Conservation (phyloP, 2,329 filamentous ascomycete genomes). For the Annulohypoxylon truncatum region DNA sequence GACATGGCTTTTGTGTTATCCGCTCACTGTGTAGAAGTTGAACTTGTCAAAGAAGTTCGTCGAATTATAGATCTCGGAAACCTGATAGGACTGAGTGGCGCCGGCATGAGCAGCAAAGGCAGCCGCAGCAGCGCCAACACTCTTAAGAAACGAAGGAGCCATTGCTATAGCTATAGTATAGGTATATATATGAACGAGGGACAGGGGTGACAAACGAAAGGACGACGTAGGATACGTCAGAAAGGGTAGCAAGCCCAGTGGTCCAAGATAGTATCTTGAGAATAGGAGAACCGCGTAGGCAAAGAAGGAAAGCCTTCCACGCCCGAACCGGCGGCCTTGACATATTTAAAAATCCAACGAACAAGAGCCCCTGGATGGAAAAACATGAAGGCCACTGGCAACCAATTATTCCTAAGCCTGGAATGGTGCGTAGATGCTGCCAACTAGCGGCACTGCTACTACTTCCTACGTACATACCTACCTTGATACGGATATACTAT, state of each 20-base stretch:
- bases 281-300: conserved; percentile 37
- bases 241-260: conserved; percentile 53
- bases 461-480: conserved; percentile 9
- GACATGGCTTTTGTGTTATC: not conserved
- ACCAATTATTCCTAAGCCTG: conserved; percentile 1
- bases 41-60: conserved; percentile 63
- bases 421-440: conserved; percentile 17
- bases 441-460: conserved; percentile 19
- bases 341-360: conserved; percentile 27
- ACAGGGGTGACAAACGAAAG: conserved; percentile 52
- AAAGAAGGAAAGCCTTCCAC: conserved; percentile 19
- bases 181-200: conserved; percentile 46
- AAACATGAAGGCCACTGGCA: conserved; percentile 14
- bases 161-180: conserved; percentile 51
- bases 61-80: conserved; percentile 56
- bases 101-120: conserved; percentile 51
- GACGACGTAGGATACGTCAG: conserved; percentile 60
- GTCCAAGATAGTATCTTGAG: conserved; percentile 46
- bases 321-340: not conserved
- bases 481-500: not conserved
- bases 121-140: conserved; percentile 54
- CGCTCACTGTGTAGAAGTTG: conserved; percentile 54
- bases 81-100: conserved; percentile 52
- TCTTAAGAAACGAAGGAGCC: conserved; percentile 56
- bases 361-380: conserved; percentile 20